Evolutionary conservation across 2,329 filamentous ascomycete species (phyloP), one percentile per base, ranked within the genome.

Genomic region (Fusarium humuli): DNA sequence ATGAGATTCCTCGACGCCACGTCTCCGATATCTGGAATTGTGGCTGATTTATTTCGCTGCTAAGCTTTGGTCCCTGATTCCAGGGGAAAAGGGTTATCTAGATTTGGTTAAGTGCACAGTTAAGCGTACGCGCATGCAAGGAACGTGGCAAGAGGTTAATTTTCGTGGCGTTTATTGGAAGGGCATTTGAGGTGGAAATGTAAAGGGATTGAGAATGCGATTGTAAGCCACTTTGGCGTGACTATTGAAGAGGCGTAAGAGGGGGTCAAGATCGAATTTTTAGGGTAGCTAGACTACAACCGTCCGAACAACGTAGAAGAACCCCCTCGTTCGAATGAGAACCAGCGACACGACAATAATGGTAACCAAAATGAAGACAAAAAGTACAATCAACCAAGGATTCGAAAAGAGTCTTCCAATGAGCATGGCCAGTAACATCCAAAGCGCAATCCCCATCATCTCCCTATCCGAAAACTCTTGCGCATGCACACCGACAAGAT

Each of bases 361-460:
- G 1, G 59, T 69, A 3, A 65, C 42, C 5, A 72, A 7, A 1
- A 73, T 42, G 1, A 22, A 11, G 2, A 72, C 4, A 5, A 54
- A 46, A 13, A 49, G 30, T 0, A 42, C 0, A 1, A 73, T n/a
- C 7, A 73, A 20, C 41, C 22, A 57, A 1, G 57, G 57, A 20
- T 62, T 72, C 0, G 71, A 73, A 5, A 65, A 11, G 1, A 62
- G 18, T 2, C 71, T 69, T 1, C 29, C 52, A 23, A 73, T 37
- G 2, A 73, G 16, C 66, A 73, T 72, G 3, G 46, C 65, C 4
- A 73, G 23, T 12, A 73, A 12, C 46, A 67, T 61, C 71, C 71
- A 73, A 4, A 70, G 57, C 0, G 52, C 71, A 12, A 69, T 40
- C 5, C 71, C 71, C 5, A 73, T 67, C 65, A 73, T 72, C 34